Base-by-base conservation (phyloP, 345 rosid species). In the Turnera subulata region DNA sequence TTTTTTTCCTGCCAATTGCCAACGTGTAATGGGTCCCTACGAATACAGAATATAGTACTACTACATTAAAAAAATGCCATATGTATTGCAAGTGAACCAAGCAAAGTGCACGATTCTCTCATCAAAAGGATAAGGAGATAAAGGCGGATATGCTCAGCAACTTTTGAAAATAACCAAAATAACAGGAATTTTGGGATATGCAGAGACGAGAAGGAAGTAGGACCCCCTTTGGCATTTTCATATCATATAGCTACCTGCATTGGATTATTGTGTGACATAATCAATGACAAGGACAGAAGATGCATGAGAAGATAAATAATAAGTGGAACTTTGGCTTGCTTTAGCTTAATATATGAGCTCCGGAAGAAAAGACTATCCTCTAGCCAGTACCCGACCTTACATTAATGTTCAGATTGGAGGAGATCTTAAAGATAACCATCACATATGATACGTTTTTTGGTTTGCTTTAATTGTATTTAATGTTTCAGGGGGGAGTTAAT, bases 101-200 rank as follows among this genome's bases (percentile, higher is more conserved):
- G 58, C 67, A 62, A 56, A 52, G 64, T 55, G 69, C 59, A 50
- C 37, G 68, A 62, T 68, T 43, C 65, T 55, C 56, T 67, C 66
- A 9, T 21, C 45, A 56, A 43, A 46, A 72, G 69, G 80, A 77
- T 75, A 79, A 76, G 72, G 72, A 64, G 78, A 67, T 74, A 70
- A 63, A 66, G 70, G 62, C 9, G 63, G 78, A 76, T 65, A 73
- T 64, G 72, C 70, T 47, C 22, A 7, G 51, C 61, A 58, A 19
- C 69, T 43, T 73, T 69, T 33, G 58, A 53, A 69, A 72, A 58
- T 47, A 40, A 32, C 12, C 33, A 57, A 57, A 44, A 22, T 32
- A 32, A 51, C 4, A 19, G 13, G 42, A 54, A 24, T 32, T 49
- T 20, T 20, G 2, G 63, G 57, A 55, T 58, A 53, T 72, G 51